Evolutionary conservation across 2,329 filamentous ascomycete genomes (phyloP).

Genomic region (Fusarium chaquense): DNA sequence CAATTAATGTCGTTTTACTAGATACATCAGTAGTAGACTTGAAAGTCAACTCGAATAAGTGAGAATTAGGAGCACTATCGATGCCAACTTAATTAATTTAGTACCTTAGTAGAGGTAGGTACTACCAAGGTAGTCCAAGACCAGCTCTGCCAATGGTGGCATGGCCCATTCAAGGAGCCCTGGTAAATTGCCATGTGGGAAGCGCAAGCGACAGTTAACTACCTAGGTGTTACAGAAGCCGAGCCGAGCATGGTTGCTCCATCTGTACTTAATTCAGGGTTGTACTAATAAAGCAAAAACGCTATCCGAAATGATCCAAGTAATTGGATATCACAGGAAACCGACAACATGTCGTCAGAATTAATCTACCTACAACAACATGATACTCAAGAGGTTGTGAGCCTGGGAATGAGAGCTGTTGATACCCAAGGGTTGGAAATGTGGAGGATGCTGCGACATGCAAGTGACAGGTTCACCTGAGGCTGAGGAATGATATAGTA

Average conservation of each 20-base stretch:
- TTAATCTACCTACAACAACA: background rate
- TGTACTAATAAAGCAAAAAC: conserved; percentile 5
- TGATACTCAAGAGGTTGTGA: background rate
- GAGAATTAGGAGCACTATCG: background rate
- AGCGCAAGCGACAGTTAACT: conserved; percentile 27
- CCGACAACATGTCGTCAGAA: background rate
- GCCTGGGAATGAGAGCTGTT: background rate
- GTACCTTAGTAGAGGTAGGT: too few species aligned
- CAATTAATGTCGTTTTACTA: too few species aligned
- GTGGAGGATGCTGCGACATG: conserved; percentile 2
- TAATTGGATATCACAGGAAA: background rate
- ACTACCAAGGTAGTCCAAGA: too few species aligned
- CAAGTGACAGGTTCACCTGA: conserved; percentile 47
- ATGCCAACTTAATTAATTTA: too few species aligned
- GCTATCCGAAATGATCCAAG: conserved; percentile 1
- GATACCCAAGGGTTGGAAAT: background rate
- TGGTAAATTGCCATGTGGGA: conserved; percentile 45
- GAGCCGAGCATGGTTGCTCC: conserved; percentile 23
- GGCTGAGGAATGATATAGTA: conserved; percentile 33
- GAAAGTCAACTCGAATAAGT: background rate
- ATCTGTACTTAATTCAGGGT: conserved; percentile 24
- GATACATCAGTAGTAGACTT: background rate
- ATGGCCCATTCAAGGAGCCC: conserved; percentile 7
- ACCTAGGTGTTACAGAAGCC: conserved; percentile 23
- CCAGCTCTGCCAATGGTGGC: too few species aligned